Evolutionary conservation across 2,329 filamentous ascomycete genomes (phyloP).

Genomic region (Penicillium griseofulvum): DNA sequence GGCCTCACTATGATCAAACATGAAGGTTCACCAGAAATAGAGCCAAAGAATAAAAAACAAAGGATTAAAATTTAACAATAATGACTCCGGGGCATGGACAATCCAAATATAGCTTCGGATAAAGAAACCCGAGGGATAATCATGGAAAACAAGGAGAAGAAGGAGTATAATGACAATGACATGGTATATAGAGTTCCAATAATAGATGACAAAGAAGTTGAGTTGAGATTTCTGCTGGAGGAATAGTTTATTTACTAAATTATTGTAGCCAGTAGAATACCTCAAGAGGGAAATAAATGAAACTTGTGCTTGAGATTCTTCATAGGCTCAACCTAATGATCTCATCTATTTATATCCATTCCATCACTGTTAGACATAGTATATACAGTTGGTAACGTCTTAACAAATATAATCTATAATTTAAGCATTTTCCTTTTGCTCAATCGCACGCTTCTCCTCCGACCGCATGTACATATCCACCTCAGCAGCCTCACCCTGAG

Average conservation of each 20-base stretch:
- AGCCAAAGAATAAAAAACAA: background rate
- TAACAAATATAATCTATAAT: background rate
- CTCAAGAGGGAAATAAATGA: background rate
- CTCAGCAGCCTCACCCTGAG: conserved; percentile 22
- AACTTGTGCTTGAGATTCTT: background rate
- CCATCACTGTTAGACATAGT: conserved; percentile 1
- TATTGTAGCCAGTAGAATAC: background rate
- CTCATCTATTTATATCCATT: background rate
- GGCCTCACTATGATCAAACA: background rate
- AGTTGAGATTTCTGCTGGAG: background rate
- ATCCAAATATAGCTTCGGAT: background rate
- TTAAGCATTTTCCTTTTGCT: conserved; percentile 19
- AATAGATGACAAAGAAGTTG: background rate
- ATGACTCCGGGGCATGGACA: background rate
- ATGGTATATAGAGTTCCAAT: background rate
- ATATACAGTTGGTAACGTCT: conserved; percentile 3
- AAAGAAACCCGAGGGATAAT: background rate
- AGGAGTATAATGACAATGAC: background rate
- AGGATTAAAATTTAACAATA: background rate
- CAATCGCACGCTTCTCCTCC: conserved; percentile 19
- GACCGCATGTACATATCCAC: conserved; percentile 17
- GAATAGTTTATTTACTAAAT: background rate
- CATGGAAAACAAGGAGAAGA: background rate
- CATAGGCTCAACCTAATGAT: background rate
- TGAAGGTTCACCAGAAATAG: background rate